Evolutionary conservation across 192 early-diverging fungal genomes (phyloP).

Genomic region (Cetraspora pellucida): DNA sequence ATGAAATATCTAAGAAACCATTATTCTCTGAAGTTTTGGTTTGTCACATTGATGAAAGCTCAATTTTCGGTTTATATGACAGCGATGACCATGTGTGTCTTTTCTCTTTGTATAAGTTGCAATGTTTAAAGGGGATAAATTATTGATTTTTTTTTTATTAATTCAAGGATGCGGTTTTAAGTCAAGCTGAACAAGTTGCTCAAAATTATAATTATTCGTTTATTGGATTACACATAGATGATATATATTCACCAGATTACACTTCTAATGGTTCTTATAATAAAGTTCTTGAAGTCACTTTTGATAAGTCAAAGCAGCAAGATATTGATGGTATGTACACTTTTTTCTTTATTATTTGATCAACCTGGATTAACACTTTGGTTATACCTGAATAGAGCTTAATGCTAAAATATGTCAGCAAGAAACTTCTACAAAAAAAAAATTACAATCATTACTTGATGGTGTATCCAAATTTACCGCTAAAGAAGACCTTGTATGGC

Average conservation of each 20-base stretch:
- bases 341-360: neutral
- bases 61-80: slow-evolving; percentile 51
- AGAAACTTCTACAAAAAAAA: slow-evolving; percentile 38
- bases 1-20: slow-evolving; percentile 59
- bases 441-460: slow-evolving; percentile 55
- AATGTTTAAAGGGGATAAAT: neutral
- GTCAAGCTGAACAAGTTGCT: slow-evolving; percentile 46
- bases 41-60: slow-evolving; percentile 80
- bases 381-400: neutral
- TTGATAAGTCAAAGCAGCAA: slow-evolving; percentile 22
- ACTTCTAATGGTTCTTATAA: slow-evolving; percentile 43
- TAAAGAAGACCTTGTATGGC: slow-evolving; percentile 70
- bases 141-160: neutral
- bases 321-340: neutral
- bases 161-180: slow-evolving; percentile 38
- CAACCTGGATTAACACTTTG: neutral
- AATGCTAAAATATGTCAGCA: slow-evolving; percentile 3
- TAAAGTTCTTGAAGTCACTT: slow-evolving; percentile 36
- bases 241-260: slow-evolving; percentile 59
- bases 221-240: slow-evolving; percentile 60
- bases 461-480: slow-evolving; percentile 62
- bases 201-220: slow-evolving; percentile 46
- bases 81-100: neutral
- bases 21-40: slow-evolving; percentile 64
- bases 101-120: neutral